Evolutionary conservation across 495 filamentous ascomycete genomes (phyloP).

Genomic region (Ascodesmis nigricans): DNA sequence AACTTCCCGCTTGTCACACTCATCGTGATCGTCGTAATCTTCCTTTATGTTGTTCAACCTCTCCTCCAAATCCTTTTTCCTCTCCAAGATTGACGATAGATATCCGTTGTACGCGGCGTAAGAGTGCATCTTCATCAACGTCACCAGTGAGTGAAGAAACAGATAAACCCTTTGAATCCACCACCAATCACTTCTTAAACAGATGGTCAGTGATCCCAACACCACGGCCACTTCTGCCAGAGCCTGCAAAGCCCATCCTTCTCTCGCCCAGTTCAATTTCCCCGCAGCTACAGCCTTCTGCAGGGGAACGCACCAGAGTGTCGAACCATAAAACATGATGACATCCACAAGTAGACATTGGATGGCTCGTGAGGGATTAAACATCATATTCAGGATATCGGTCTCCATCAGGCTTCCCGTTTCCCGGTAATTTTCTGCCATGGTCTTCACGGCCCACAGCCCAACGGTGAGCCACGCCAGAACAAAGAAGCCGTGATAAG

Average conservation of each 20-base stretch:
- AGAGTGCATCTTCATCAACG: constrained; percentile 63
- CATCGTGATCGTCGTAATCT: too few relatives aligned
- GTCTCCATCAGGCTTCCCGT: constrained; percentile 40
- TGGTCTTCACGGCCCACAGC: constrained; percentile 38
- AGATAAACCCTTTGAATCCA: constrained; percentile 45
- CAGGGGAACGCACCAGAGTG: constrained; percentile 32
- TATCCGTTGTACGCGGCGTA: constrained; percentile 59
- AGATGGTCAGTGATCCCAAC: constrained; percentile 37
- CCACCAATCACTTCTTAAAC: constrained; percentile 46
- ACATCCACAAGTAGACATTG: constrained; percentile 44
- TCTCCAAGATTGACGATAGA: constrained; percentile 34
- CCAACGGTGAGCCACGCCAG: constrained; percentile 50
- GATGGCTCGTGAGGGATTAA: constrained; percentile 36
- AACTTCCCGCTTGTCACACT: too few relatives aligned
- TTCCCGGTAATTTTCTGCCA: constrained; percentile 38
- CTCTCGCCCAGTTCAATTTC: constrained; percentile 37
- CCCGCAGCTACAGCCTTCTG: constrained; percentile 34
- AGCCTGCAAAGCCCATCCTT: constrained; percentile 49
- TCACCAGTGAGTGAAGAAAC: constrained; percentile 43
- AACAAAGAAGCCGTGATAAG: constrained; percentile 56
- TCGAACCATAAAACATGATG: constrained; percentile 37
- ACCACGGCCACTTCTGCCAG: constrained; percentile 42
- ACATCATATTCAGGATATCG: constrained; percentile 47
- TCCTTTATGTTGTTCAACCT: constrained; percentile 9
- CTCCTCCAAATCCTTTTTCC: constrained; percentile 7